Evolutionary conservation across 345 rosid species (phyloP), one percentile per base, ranked within the genome.

Genomic region (Eucalyptus microcorys): DNA sequence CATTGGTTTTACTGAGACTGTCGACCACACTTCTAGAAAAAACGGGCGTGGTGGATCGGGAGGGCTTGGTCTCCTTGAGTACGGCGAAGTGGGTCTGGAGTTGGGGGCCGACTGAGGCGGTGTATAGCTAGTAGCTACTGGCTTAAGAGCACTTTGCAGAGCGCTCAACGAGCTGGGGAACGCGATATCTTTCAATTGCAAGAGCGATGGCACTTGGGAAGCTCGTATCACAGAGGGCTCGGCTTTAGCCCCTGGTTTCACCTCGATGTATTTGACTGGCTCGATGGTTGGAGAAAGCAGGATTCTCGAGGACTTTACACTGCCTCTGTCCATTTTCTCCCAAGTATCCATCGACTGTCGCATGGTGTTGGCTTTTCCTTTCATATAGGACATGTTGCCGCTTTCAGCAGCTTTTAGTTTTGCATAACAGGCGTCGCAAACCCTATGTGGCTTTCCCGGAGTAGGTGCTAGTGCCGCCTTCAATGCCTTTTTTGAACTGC

Each of bases 401-500:
- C 94, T 89, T 59, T 97, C 99, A 5, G 95, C 94, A 89, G 97
- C 91, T 94, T 98, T 98, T 55, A 98, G 96, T 90, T 98, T 98
- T 21, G 94, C 88, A 89, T 93, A 97, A 90, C 99, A 98, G 79
- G 98, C 92, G 89, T 98, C 99, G 87, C 99, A 98, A 26, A 98
- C 99, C 24, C 99, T 96, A 90, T 97, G 99, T 9, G 99, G 99
- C 89, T 97, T 98, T 85, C 98, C 97, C 8, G 99, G 99, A 85
- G 99, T 98, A 79, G 99, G 99, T 87, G 99, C 99, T 91, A 98
- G 92, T 91, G 99, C 99, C 37, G 99, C 99, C 90, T 91, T 98
- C 92, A 96, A 71, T 89, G 98, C 99, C 87, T 98, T 98, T 91
- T 96, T 97, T 81, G 99, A 98, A 88, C 99, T 98, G 92, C 99